phyloP scores from a whole-genome alignment of 345 rosid genomes.

The Hibiscus mutabilis region DNA sequence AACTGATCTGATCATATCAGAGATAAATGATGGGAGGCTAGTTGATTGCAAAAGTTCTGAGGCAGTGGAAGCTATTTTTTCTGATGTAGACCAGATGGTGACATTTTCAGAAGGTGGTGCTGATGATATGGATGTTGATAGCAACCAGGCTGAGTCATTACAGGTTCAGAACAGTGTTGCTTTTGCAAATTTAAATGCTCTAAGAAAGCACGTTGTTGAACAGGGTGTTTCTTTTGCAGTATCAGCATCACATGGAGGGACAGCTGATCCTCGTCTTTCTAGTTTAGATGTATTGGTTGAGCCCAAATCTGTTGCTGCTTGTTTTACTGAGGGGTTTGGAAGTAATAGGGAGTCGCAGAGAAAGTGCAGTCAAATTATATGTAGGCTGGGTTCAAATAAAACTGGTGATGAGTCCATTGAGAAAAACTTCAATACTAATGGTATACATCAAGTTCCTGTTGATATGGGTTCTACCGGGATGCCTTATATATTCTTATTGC shows the following conservation, averaged over 20 bases:
- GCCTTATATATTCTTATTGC: slow-evolving; percentile 18
- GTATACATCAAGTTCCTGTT: slow-evolving; percentile 27
- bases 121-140: slow-evolving; percentile 14
- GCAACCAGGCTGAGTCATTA: slow-evolving; percentile 20
- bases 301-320: slow-evolving; percentile 21
- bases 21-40: slow-evolving; percentile 24
- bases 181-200: slow-evolving; percentile 19
- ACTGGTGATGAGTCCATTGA: slow-evolving; percentile 22
- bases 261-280: slow-evolving; percentile 21
- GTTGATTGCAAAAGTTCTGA: slow-evolving; percentile 22
- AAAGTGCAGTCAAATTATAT: slow-evolving; percentile 19
- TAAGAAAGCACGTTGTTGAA: slow-evolving; percentile 16
- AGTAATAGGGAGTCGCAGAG: slow-evolving; percentile 19
- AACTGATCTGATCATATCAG: slow-evolving; percentile 26
- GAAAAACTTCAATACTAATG: slow-evolving; percentile 18
- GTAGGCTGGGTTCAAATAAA: slow-evolving; percentile 29
- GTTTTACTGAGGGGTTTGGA: slow-evolving; percentile 20
- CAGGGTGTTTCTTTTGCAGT: slow-evolving; percentile 21
- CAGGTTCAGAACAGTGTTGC: slow-evolving; percentile 25
- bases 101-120: slow-evolving; percentile 16
- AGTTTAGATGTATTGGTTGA: slow-evolving; percentile 23
- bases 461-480: slow-evolving; percentile 24
- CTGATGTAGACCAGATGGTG: slow-evolving; percentile 25
- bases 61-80: slow-evolving; percentile 22
- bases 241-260: slow-evolving; percentile 15